Conservation (phyloP, 75 land plant species). For the Pinus albicaulis region DNA sequence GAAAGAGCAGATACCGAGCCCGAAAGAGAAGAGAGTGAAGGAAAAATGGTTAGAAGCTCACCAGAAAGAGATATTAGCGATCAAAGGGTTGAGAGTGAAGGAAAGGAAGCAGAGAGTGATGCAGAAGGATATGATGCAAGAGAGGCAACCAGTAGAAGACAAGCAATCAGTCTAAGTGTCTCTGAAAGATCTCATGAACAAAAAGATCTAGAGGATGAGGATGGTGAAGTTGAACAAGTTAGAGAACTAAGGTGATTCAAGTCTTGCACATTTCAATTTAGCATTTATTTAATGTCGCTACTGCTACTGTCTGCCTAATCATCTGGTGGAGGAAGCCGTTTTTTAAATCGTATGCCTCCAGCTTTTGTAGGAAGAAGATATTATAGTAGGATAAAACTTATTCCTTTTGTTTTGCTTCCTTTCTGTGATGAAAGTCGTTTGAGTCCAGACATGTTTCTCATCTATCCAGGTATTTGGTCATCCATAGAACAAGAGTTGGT, state of each 20-base stretch:
- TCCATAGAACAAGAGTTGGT: neutral
- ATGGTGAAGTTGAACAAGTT: constrained; percentile 33
- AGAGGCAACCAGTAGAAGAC: constrained; percentile 54
- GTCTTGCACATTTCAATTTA: neutral
- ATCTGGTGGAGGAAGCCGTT: neutral
- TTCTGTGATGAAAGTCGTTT: too few species aligned
- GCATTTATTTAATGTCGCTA: neutral
- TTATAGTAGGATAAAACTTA: neutral
- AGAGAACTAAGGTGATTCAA: constrained; percentile 41
- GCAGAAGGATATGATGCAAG: constrained; percentile 57
- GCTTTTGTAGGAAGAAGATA: neutral
- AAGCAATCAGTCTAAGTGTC: constrained; percentile 62
- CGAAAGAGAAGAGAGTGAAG: constrained; percentile 76
- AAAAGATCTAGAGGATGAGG: constrained; percentile 37
- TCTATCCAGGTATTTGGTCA: neutral
- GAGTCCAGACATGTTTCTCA: neutral
- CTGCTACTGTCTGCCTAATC: too few species aligned
- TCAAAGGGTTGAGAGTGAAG: constrained; percentile 34
- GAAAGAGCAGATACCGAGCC: constrained; percentile 61
- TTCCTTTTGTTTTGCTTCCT: neutral
- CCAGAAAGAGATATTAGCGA: constrained; percentile 58
- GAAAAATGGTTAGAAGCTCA: constrained; percentile 59
- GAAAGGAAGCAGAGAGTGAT: constrained; percentile 56
- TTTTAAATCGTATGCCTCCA: neutral
- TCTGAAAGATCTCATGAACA: constrained; percentile 76